Conservation (phyloP, 148 eudicot species). For the Camellia lanceoleosa region DNA sequence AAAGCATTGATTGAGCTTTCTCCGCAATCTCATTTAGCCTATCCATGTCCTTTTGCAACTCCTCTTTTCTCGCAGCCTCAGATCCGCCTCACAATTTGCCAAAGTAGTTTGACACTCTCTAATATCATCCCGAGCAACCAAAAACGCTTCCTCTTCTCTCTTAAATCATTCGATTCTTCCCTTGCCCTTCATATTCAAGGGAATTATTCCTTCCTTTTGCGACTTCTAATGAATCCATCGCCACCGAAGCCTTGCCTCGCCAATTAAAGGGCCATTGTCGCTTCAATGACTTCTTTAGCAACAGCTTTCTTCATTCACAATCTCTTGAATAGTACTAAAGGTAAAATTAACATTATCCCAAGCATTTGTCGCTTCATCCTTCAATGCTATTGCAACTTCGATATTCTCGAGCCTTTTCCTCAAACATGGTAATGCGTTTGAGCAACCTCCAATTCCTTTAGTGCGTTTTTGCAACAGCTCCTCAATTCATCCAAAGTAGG, state of each 20-base stretch:
- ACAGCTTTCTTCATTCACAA: slow-evolving; percentile 57
- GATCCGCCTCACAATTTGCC: slow-evolving; percentile 64
- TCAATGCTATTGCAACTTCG: slow-evolving; percentile 84
- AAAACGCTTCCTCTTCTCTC: slow-evolving; percentile 53
- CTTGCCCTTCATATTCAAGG: slow-evolving; percentile 36
- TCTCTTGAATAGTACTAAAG: slow-evolving; percentile 48
- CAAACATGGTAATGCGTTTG: slow-evolving; percentile 84
- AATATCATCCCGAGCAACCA: slow-evolving; percentile 61
- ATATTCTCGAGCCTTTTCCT: slow-evolving; percentile 83
- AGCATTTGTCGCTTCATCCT: slow-evolving; percentile 77
- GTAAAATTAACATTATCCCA: slow-evolving; percentile 52
- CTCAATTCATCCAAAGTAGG: slow-evolving; percentile 59
- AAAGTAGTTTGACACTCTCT: slow-evolving; percentile 49
- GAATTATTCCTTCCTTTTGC: slow-evolving; percentile 39
- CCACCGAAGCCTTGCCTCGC: slow-evolving; percentile 78
- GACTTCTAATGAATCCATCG: slow-evolving; percentile 53
- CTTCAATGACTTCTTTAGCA: slow-evolving; percentile 76
- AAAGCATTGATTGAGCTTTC: slow-evolving; percentile 59
- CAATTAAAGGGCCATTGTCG: slow-evolving; percentile 73
- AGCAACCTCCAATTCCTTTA: slow-evolving; percentile 80
- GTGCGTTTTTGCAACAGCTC: slow-evolving; percentile 55
- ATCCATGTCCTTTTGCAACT: slow-evolving; percentile 72
- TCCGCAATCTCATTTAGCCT: slow-evolving; percentile 69
- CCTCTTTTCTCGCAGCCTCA: slow-evolving; percentile 61
- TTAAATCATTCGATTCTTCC: slow-evolving; percentile 32